Base-by-base conservation (phyloP, 768 basidiomycete species). In the Psilocybe cyanescens region DNA sequence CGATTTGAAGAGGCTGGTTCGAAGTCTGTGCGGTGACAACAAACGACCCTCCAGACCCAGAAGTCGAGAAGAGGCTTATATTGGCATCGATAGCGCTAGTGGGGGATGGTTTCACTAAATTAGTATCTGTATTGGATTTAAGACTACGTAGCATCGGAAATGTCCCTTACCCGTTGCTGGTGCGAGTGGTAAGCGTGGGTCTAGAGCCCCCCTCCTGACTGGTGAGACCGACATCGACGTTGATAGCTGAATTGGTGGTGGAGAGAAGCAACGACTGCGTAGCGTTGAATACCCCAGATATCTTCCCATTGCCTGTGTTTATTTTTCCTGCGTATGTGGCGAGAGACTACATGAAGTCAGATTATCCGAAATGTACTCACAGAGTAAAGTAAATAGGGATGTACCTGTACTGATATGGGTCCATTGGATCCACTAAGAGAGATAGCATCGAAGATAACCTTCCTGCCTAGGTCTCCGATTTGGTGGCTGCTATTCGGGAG, bases 371-470 rank as follows among this genome's bases (percentile, higher is more conserved):
- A 24, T 24, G 24, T 24, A 24, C 24, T 24, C 24, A 24, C 24
- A 2, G 24, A 2, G 24, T 24, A 24, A 24, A 24, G 24, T 24
- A 24, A 24, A 24, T 24, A 24, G 24, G 24, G 24, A 75, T 83
- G 67, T 78, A 57, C 8, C 46, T 57, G 16, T 19, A 74, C 74
- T 14, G 58, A 55, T 17, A 84, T 68, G 33, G 60, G 68, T 44
- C 70, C 70, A 48, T 81, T 81, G 7, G 68, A 54, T 8, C 80
- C 74, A 33, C 47, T 62, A 16, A 86, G 70, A 39, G 67, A 64
- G 28, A 87, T 55, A 0, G 57, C 62, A 9, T 79, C 72, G 58
- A 88, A 86, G 14, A 86, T 85, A 9, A 82, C 72, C 2, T 66
- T 64, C 4, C 68, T 70, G 30, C n/a, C 41, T 8, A 85, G 68